These are phyloP conservation scores for Metarhizium robertsii DNA, from an alignment of 2,329 filamentous ascomycete species.

Conservation along the genomic window DNA sequence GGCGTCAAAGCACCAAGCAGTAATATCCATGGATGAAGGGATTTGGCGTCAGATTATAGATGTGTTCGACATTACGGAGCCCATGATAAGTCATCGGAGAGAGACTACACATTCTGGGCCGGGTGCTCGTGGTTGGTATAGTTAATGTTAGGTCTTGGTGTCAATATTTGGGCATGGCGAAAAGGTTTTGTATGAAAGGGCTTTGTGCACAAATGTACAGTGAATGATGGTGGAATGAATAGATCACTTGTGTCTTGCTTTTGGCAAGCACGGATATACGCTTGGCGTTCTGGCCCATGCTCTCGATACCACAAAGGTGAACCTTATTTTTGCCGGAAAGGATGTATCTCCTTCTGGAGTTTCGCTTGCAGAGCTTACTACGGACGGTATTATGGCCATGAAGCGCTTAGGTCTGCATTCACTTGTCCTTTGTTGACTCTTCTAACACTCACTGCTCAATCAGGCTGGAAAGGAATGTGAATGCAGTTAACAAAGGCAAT, in stretches of 20 bases:
- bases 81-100: constrained; percentile 76
- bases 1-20: constrained; percentile 68
- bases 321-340: background rate
- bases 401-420: background rate
- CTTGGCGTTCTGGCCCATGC: background rate
- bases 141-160: constrained; percentile 24
- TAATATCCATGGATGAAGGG: constrained; percentile 78
- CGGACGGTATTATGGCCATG: background rate
- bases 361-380: background rate
- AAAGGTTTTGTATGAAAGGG: background rate
- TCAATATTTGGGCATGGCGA: background rate
- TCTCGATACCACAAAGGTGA: background rate
- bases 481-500: background rate
- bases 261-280: background rate
- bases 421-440: background rate
- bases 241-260: background rate
- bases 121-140: constrained; percentile 58
- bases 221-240: background rate
- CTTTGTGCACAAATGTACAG: background rate
- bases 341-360: background rate
- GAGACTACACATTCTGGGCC: constrained; percentile 44
- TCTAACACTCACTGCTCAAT: background rate
- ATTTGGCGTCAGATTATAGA: constrained; percentile 73
- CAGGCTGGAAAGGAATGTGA: background rate
- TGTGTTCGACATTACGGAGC: constrained; percentile 64